Conservation (phyloP, 2,329 filamentous ascomycete genomes). For the Neofusicoccum cordaticola region DNA sequence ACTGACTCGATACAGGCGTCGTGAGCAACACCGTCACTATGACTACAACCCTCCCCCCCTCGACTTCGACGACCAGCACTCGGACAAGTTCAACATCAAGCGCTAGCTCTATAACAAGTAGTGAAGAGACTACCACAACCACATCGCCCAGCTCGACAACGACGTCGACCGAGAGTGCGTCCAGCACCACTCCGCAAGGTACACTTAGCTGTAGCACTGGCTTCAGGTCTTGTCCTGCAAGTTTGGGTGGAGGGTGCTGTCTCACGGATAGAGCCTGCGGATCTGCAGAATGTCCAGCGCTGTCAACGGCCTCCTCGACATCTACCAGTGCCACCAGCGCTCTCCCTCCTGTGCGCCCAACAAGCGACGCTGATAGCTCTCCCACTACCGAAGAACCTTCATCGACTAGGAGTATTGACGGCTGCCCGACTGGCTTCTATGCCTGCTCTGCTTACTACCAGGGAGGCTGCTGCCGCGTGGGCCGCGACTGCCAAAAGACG, state of each 20-base stretch:
- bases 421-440: conserved; percentile 89
- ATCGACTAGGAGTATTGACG: conserved; percentile 34
- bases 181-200: conserved; percentile 24
- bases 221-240: conserved; percentile 46
- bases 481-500: conserved; percentile 76
- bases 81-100: conserved; percentile 21
- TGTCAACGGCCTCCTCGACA: conserved; percentile 27
- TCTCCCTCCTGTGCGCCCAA: conserved; percentile 38
- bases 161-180: conserved; percentile 20
- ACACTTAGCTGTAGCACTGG: conserved; percentile 40
- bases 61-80: conserved; percentile 18
- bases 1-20: conserved; percentile 19
- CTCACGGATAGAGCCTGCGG: conserved; percentile 45
- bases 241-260: conserved; percentile 50
- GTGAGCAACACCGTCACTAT: conserved; percentile 22
- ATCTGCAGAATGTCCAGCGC: conserved; percentile 37
- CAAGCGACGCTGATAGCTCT: conserved; percentile 36
- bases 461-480: conserved; percentile 85
- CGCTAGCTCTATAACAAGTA: conserved; percentile 16
- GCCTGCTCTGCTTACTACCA: conserved; percentile 77
- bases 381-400: conserved; percentile 32
- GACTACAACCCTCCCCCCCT: conserved; percentile 24
- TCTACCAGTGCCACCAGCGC: conserved; percentile 39
- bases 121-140: conserved; percentile 17
- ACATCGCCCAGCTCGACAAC: neutral